phyloP scores from a whole-genome alignment of 257 asterid genomes.

The Leptodermis oblonga region DNA sequence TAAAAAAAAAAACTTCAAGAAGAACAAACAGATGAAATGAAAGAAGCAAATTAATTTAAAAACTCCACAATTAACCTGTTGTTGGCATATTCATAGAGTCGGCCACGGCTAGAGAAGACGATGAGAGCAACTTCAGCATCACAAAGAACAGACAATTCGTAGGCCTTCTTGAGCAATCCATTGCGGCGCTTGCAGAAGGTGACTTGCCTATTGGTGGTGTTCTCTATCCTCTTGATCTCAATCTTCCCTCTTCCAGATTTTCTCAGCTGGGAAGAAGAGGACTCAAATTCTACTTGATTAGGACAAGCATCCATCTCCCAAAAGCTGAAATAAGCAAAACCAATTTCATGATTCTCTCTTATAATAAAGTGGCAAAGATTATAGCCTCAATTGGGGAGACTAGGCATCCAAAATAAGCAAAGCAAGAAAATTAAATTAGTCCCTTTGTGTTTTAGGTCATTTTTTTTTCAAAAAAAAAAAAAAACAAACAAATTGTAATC shows the following conservation, averaged over 20 bases:
- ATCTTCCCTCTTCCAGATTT: constrained; percentile 74
- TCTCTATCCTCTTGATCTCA: constrained; percentile 83
- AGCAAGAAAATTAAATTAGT: constrained; percentile 22
- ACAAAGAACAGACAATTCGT: constrained; percentile 77
- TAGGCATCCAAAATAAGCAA: constrained; percentile 39
- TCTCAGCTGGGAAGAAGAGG: constrained; percentile 38
- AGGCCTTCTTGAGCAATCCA: constrained; percentile 83
- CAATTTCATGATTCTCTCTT: constrained; percentile 19
- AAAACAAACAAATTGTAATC: constrained; percentile 3
- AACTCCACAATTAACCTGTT: constrained; percentile 60
- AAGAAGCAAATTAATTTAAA: neutral
- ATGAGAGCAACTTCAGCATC: constrained; percentile 92
- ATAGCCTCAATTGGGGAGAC: constrained; percentile 23
- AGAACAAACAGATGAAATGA: neutral
- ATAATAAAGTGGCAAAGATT: constrained; percentile 26
- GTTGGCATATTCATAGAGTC: constrained; percentile 80
- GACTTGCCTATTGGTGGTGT: constrained; percentile 83
- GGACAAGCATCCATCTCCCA: constrained; percentile 51
- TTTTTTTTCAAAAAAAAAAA: too few relatives aligned
- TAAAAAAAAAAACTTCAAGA: neutral
- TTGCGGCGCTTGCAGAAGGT: constrained; percentile 87
- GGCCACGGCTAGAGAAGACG: constrained; percentile 82
- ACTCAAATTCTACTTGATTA: constrained; percentile 48
- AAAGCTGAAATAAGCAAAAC: constrained; percentile 58
- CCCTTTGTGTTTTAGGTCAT: constrained; percentile 20